phyloP scores from a whole-genome alignment of 2,329 filamentous ascomycete genomes.

The Paraconiothyrium brasiliense region DNA sequence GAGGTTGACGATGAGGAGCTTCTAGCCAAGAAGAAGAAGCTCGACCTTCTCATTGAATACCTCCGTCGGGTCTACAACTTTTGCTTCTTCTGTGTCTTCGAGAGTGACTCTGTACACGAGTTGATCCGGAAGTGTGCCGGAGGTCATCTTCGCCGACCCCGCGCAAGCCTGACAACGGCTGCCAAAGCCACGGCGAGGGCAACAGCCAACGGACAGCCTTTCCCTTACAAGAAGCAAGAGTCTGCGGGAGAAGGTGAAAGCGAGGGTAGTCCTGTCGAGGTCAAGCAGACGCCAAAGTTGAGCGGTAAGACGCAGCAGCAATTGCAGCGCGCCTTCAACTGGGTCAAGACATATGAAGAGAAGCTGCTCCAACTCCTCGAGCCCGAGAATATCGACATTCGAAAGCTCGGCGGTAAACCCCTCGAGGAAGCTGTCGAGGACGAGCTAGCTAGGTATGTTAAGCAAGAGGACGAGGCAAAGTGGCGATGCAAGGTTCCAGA shows the following conservation, averaged over 20 bases:
- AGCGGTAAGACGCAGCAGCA: slow-evolving; percentile 87
- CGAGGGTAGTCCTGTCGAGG: slow-evolving; percentile 73
- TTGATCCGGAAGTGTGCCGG: slow-evolving; percentile 94
- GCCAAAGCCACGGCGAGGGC: slow-evolving; percentile 87
- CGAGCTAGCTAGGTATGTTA: slow-evolving; percentile 86
- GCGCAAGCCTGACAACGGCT: slow-evolving; percentile 82
- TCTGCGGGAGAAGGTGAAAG: slow-evolving; percentile 71
- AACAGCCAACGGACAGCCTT: slow-evolving; percentile 82
- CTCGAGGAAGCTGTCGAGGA: slow-evolving; percentile 87
- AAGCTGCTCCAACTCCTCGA: slow-evolving; percentile 94
- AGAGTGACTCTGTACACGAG: slow-evolving; percentile 96
- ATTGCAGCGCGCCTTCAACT: slow-evolving; percentile 93
- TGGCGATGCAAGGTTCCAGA: slow-evolving; percentile 97
- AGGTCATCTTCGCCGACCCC: slow-evolving; percentile 91
- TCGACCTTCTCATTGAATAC: slow-evolving; percentile 96
- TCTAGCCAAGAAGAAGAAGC: slow-evolving; percentile 91
- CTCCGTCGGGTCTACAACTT: slow-evolving; percentile 97
- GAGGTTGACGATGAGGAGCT: slow-evolving; percentile 92
- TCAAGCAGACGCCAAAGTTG: slow-evolving; percentile 72
- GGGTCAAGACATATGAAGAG: slow-evolving; percentile 98
- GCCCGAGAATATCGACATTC: slow-evolving; percentile 84
- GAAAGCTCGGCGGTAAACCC: slow-evolving; percentile 88
- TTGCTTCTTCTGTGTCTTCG: slow-evolving; percentile 99
- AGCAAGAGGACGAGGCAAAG: slow-evolving; percentile 97
- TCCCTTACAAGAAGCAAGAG: slow-evolving; percentile 82